phyloP scores from a whole-genome alignment of 768 basidiomycete genomes.

The Ramaria sp. region DNA sequence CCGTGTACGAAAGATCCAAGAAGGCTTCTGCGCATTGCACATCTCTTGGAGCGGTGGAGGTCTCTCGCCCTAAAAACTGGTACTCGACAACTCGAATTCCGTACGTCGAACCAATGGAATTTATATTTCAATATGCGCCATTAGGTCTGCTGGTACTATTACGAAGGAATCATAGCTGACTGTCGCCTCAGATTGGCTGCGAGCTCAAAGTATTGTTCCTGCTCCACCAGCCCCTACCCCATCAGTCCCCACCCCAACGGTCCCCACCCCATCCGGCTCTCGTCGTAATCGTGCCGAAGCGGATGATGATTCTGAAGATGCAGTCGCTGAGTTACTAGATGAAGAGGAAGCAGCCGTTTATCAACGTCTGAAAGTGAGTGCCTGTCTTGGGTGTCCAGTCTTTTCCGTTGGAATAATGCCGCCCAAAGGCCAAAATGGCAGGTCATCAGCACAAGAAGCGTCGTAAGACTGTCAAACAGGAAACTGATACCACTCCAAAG shows the following conservation, averaged over 20 bases:
- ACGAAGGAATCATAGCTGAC: background rate
- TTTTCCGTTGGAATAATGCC: background rate
- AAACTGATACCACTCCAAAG: background rate
- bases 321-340: background rate
- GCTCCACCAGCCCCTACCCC: background rate
- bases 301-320: background rate
- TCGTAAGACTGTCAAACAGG: slow-evolving; percentile 1
- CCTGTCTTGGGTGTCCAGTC: background rate
- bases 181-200: background rate
- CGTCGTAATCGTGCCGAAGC: background rate
- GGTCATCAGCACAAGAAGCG: background rate
- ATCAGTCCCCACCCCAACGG: background rate
- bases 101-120: background rate
- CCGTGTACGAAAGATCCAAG: background rate
- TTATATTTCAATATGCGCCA: slow-evolving; percentile 1
- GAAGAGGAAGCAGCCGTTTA: background rate
- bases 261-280: background rate
- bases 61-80: slow-evolving; percentile 3
- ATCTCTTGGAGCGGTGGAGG: background rate
- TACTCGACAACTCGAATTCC: background rate
- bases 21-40: slow-evolving; percentile 1
- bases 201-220: background rate
- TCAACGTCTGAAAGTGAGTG: background rate
- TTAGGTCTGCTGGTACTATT: background rate
- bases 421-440: background rate